A percentile compares a stretch with the other conserved stretches of the same genome.
Conservation (phyloP, 148 eudicot species). For the Rhododendron griersonianum region DNA sequence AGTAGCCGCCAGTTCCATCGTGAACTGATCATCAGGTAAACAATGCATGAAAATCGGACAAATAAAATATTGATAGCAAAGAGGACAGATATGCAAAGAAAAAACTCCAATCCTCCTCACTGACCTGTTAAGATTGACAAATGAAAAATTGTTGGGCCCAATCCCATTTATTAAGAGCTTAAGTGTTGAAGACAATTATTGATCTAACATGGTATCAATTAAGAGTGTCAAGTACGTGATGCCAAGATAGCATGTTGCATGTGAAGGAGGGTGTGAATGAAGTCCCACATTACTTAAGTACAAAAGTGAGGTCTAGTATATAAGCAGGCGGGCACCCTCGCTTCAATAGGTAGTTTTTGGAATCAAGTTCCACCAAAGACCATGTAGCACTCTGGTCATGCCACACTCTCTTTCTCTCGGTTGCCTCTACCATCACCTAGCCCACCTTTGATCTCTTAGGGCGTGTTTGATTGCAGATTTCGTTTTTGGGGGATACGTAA, state of each 20-base stretch:
- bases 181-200: background rate
- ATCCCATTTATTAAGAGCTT: slow-evolving; percentile 15
- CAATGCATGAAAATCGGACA: background rate
- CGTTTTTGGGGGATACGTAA: too few species aligned
- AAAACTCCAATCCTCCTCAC: background rate
- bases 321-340: background rate
- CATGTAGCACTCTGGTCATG: background rate
- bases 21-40: background rate
- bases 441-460: background rate
- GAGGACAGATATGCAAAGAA: background rate
- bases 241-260: background rate
- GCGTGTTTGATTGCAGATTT: too few species aligned
- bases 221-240: background rate
- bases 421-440: background rate
- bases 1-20: background rate
- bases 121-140: background rate
- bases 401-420: background rate
- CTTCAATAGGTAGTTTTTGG: background rate
- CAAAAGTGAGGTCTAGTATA: background rate
- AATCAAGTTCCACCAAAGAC: background rate
- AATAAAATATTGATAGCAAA: background rate
- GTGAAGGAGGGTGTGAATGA: background rate
- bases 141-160: slow-evolving; percentile 27
- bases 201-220: background rate
- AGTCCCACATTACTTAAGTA: background rate